Evolutionary conservation across 176 grass and related monocot genomes (phyloP).

Genomic region (Eragrostis nindensis): DNA sequence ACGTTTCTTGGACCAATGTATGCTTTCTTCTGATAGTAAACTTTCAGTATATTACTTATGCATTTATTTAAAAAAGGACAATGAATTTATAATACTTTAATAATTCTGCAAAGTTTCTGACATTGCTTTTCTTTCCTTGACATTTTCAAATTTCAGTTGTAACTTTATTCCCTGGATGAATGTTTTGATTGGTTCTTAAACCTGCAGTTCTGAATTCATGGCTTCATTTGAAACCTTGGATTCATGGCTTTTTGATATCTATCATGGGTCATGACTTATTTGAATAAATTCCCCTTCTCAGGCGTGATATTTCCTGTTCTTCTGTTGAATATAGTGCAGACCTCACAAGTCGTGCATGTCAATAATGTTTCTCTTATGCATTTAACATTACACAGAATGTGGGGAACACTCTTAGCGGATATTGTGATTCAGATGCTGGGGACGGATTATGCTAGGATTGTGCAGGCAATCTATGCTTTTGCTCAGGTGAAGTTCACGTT

Average conservation of each 20-base stretch:
- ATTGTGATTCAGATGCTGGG: conserved; percentile 97
- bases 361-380: not conserved
- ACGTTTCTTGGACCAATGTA: conserved; percentile 90
- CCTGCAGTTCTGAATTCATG: conserved; percentile 1
- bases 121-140: not conserved
- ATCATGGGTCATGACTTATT: conserved; percentile 13
- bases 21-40: conserved; percentile 42
- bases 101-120: not conserved
- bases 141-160: not conserved
- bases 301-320: not conserved
- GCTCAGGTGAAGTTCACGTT: conserved; percentile 66
- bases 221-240: not conserved
- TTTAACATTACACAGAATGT: conserved; percentile 68
- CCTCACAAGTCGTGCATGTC: not conserved
- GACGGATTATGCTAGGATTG: conserved; percentile 93
- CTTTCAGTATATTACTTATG: not conserved
- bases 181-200: conserved; percentile 3
- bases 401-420: conserved; percentile 95
- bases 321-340: not conserved
- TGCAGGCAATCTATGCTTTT: conserved; percentile 88
- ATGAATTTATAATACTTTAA: not conserved
- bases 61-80: not conserved
- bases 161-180: not conserved
- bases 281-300: not conserved
- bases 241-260: conserved; percentile 8